phyloP scores from a whole-genome alignment of 1,284 basidiomycete genomes.

The Pseudozyma pruni region DNA sequence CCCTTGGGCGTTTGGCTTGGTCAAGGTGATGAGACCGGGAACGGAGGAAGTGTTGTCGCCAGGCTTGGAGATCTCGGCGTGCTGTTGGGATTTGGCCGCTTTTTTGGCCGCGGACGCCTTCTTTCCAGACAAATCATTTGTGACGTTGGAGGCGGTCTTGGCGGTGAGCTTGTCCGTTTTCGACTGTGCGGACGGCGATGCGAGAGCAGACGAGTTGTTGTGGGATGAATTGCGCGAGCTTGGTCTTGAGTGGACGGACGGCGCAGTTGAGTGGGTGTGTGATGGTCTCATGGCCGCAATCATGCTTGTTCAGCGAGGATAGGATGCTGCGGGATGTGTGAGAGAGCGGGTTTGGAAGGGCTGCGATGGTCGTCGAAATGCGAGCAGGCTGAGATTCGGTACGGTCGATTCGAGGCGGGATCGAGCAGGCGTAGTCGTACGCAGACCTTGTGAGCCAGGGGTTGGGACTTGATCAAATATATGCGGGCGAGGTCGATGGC shows the following conservation, averaged over 20 bases:
- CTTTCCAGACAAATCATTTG: conserved; percentile 33
- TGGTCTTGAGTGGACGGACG: conserved; percentile 48
- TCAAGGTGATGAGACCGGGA: conserved; percentile 53
- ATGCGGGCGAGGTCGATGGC: too few species aligned
- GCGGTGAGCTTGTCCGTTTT: conserved; percentile 35
- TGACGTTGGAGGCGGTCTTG: conserved; percentile 29
- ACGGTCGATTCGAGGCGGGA: too few species aligned
- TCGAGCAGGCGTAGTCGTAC: too few species aligned
- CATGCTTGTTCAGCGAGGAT: conserved; percentile 25
- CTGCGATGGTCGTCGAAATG: too few species aligned
- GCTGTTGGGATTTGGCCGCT: conserved; percentile 26
- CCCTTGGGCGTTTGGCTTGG: conserved; percentile 44
- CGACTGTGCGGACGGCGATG: conserved; percentile 36
- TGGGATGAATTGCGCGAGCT: conserved; percentile 47
- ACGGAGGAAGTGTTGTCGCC: conserved; percentile 14
- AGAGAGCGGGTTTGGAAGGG: too few species aligned
- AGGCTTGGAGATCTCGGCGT: conserved; percentile 4
- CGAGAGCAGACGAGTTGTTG: conserved; percentile 19
- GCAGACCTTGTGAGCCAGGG: too few species aligned
- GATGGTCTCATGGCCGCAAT: conserved; percentile 60
- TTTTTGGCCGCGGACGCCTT: conserved; percentile 41
- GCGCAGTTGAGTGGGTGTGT: conserved; percentile 35
- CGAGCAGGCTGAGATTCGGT: too few species aligned
- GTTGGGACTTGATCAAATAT: too few species aligned
- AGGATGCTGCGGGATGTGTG: neutral